Evolutionary conservation across 257 asterid genomes (phyloP), one percentile per base, ranked within the genome.

Genomic region (Gynochthodes officinalis): DNA sequence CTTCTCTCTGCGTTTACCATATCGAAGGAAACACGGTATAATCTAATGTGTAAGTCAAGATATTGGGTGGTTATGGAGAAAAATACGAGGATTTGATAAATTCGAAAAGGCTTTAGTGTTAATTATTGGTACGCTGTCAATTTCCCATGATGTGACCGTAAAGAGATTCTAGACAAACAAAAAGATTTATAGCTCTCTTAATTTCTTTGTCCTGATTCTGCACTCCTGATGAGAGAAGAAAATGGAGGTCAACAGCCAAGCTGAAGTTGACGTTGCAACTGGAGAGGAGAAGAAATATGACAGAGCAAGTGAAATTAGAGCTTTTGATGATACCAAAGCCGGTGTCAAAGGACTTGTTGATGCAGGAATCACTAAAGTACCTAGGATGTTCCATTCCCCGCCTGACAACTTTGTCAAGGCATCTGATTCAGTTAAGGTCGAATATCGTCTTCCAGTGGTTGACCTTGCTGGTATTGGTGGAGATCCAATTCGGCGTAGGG

Each of bases 331-430:
- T 33, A 80, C 91, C 0, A 87, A 85, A 77, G 69, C 87, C 0
- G 96, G 96, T 23, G 96, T 86, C 6, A 91, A 89, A 78, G 96
- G 96, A 0, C 84, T 87, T 2, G 88, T 83, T 6, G 96, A 87
- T 50, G 81, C 78, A 39, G 90, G 89, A 37, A 30, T 83, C 4
- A 57, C 66, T 7, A 76, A 69, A 32, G 46, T 89, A 57, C 92
- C 92, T 42, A 79, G 46, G 54, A 86, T 91, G 1, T 89, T 91
- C 68, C 5, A 65, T 67, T 37, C 73, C 64, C 86, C 79, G 18
- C 67, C 79, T 15, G 83, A 77, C 27, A 70, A n/a, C 14, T 59
- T 18, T 53, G 53, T 35, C 4, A 14, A 46, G 32, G 44, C 49
- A n/a, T 35, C 50, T 21, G 54, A 49, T 42, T 28, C 53, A 6